Evolutionary conservation across 331 rosid genomes (phyloP).

Genomic region (Stylosanthes scabra): DNA sequence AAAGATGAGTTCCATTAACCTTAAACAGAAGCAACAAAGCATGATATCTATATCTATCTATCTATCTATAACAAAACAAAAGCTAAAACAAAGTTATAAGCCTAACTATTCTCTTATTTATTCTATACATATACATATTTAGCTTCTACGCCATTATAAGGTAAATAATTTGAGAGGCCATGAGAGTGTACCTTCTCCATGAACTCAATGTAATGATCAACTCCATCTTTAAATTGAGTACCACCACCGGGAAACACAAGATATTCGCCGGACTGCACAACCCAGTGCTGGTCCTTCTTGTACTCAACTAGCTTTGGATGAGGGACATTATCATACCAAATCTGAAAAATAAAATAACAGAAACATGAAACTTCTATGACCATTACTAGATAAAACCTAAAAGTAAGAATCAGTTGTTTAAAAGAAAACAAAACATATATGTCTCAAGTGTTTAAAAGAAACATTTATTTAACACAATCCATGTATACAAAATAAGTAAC

Average conservation of each 20-base stretch:
- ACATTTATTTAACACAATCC: too few species aligned
- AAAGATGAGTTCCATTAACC: constrained; percentile 5
- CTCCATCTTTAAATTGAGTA: constrained; percentile 98
- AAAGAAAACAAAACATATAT: too few species aligned
- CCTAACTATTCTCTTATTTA: too few species aligned
- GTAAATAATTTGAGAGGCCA: not conserved
- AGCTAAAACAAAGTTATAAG: not conserved
- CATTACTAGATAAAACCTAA: constrained; percentile 19
- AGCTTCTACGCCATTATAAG: not conserved
- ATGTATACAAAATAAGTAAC: too few species aligned
- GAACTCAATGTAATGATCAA: constrained; percentile 63
- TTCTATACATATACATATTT: too few species aligned
- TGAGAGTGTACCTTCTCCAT: constrained; percentile 63
- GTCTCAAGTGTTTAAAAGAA: too few species aligned
- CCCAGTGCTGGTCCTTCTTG: constrained; percentile 97
- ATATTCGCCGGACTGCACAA: constrained; percentile 71
- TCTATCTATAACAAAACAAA: constrained; percentile 2
- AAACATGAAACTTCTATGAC: constrained; percentile 16
- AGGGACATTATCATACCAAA: constrained; percentile 94
- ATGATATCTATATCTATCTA: too few species aligned
- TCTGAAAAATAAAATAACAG: constrained; percentile 38
- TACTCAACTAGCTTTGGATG: constrained; percentile 93
- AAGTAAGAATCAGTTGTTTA: too few species aligned
- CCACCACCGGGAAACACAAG: constrained; percentile 96
- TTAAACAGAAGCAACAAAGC: not conserved